These are phyloP conservation scores for Evernia prunastri DNA, from an alignment of 495 filamentous ascomycete species.

Conservation along the genomic window DNA sequence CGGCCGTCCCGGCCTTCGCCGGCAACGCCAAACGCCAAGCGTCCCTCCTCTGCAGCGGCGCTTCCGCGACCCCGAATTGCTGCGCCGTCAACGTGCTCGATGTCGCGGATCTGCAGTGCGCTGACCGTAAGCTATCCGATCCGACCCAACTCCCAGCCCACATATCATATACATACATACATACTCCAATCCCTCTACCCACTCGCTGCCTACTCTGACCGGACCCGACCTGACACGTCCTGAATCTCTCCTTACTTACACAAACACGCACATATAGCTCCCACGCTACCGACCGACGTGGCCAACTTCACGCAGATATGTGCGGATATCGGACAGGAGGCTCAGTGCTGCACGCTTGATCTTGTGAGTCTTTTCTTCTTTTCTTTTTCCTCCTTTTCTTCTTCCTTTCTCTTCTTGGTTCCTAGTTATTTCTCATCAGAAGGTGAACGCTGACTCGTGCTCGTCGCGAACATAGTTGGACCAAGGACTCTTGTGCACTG, in stretches of 20 bases:
- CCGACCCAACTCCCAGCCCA: background rate
- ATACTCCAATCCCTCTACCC: too few relatives aligned
- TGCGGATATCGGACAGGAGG: background rate
- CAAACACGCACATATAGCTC: too few relatives aligned
- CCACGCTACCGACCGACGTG: background rate
- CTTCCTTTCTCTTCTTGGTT: too few relatives aligned
- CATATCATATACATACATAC: too few relatives aligned
- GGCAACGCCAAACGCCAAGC: background rate
- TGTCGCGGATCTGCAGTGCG: background rate
- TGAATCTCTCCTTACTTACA: too few relatives aligned
- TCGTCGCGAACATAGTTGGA: too few relatives aligned
- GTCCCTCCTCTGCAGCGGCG: background rate
- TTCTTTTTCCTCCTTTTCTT: too few relatives aligned
- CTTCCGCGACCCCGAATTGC: background rate
- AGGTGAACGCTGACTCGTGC: too few relatives aligned
- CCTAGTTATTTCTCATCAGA: too few relatives aligned
- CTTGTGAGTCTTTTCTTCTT: background rate
- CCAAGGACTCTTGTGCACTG: background rate
- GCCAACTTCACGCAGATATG: background rate
- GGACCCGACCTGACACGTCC: too few relatives aligned
- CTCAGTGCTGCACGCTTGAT: constrained; percentile 5
- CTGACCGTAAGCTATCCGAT: background rate
- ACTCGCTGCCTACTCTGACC: too few relatives aligned
- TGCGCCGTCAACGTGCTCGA: constrained; percentile 4
- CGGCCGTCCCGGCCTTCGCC: background rate